Percentiles rank a stretch among this genome's conserved stretches.
phyloP scores from a whole-genome alignment of 805 yeast genomes.

The Candida michaelii region DNA sequence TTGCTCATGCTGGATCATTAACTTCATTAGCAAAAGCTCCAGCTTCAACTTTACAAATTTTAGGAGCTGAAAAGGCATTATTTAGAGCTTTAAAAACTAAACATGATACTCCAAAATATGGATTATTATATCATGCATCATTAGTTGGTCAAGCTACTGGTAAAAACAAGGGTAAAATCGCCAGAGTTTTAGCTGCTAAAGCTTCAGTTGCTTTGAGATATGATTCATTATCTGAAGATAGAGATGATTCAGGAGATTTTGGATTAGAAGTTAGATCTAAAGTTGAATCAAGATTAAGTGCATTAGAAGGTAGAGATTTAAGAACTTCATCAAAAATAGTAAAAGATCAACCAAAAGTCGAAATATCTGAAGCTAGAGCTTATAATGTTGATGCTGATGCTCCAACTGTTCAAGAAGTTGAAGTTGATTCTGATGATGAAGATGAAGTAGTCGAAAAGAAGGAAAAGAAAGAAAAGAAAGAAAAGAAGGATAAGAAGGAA shows the following conservation, averaged over 20 bases:
- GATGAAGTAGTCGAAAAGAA: constrained; percentile 26
- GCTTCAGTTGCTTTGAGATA: constrained; percentile 96
- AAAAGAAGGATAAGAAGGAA: constrained; percentile 27
- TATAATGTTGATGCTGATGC: constrained; percentile 97
- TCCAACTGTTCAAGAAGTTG: constrained; percentile 36
- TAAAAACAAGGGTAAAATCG: constrained; percentile 97
- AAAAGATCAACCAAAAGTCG: constrained; percentile 83
- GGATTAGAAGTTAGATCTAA: constrained; percentile 90
- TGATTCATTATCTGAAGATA: constrained; percentile 95
- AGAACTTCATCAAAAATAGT: constrained; percentile 84
- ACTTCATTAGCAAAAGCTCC: constrained; percentile 96
- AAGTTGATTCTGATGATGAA: constrained; percentile 16
- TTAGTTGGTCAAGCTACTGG: constrained; percentile 98
- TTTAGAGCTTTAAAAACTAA: constrained; percentile 98
- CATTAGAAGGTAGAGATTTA: constrained; percentile 94
- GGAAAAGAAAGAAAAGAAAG: constrained; percentile 28
- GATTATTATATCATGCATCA: constrained; percentile 94
- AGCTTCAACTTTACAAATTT: constrained; percentile 95
- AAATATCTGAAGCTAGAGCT: constrained; percentile 77
- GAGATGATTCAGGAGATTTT: constrained; percentile 92
- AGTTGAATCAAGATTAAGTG: constrained; percentile 92
- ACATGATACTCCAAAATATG: constrained; percentile 98
- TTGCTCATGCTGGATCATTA: constrained; percentile 95
- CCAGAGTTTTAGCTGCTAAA: constrained; percentile 97
- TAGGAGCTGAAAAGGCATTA: constrained; percentile 98